phyloP scores from a whole-genome alignment of 192 early-diverging fungal genomes.

The Obelidium mucronatum region DNA sequence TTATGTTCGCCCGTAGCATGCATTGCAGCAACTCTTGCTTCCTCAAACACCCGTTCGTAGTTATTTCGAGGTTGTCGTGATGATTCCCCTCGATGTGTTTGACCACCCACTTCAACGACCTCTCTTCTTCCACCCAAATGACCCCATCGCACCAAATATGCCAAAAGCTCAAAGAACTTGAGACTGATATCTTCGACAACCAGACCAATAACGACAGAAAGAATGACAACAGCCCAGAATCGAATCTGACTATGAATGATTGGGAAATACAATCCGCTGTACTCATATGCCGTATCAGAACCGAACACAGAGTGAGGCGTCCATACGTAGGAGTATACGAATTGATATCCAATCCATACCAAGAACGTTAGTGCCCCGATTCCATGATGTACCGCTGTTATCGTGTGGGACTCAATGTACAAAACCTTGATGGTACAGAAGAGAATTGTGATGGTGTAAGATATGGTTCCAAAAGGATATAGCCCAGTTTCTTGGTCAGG shows the following conservation, averaged over 20 bases:
- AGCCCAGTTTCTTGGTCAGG: constrained; percentile 28
- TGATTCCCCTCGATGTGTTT: background rate
- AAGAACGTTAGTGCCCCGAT: constrained; percentile 16
- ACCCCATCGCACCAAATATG: constrained; percentile 12
- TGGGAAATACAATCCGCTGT: constrained; percentile 17
- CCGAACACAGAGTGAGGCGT: constrained; percentile 24
- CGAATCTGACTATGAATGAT: constrained; percentile 18
- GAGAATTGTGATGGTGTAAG: constrained; percentile 37
- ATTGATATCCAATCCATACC: constrained; percentile 36
- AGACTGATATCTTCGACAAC: constrained; percentile 25
- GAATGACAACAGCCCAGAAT: constrained; percentile 24
- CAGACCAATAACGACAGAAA: constrained; percentile 27
- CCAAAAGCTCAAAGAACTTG: constrained; percentile 30
- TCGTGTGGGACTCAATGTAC: constrained; percentile 38
- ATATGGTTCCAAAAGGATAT: constrained; percentile 35
- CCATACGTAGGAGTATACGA: constrained; percentile 36
- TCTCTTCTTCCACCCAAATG: background rate
- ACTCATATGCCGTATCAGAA: constrained; percentile 38
- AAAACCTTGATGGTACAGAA: constrained; percentile 38
- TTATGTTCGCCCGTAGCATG: constrained; percentile 37
- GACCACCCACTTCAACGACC: constrained; percentile 1
- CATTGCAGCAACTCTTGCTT: constrained; percentile 30
- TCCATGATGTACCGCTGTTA: constrained; percentile 23
- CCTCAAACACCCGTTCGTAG: constrained; percentile 27
- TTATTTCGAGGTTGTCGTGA: constrained; percentile 1